A percentile compares a stretch with the other conserved stretches of the same genome.
phyloP scores from a whole-genome alignment of 306 rosid genomes.

The Prunus mira region DNA sequence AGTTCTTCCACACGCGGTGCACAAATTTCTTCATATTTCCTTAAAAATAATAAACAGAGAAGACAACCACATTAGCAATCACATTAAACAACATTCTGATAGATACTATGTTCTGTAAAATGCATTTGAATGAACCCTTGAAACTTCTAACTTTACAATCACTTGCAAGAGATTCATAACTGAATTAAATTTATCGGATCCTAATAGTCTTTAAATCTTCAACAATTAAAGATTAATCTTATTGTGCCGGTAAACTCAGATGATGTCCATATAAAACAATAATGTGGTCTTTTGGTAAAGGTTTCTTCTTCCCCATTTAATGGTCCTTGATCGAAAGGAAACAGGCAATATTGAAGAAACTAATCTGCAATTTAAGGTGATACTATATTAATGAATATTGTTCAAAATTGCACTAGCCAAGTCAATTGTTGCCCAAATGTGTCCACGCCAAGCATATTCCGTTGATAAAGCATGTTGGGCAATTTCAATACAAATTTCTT shows the following conservation, averaged over 20 bases:
- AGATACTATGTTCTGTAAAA: not conserved
- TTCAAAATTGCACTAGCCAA: not conserved
- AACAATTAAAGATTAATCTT: not conserved
- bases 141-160: not conserved
- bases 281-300: not conserved
- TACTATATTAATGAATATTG: not conserved
- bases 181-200: not conserved
- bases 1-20: constrained; percentile 60
- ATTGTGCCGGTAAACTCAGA: not conserved
- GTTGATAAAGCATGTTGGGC: not conserved
- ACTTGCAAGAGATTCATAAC: not conserved
- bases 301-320: not conserved
- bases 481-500: not conserved
- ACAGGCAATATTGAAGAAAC: not conserved
- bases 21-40: constrained; percentile 68
- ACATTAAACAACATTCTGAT: not conserved
- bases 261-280: not conserved
- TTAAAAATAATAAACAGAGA: constrained; percentile 15
- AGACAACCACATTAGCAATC: constrained; percentile 11
- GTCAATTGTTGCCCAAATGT: not conserved
- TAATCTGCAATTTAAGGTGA: not conserved
- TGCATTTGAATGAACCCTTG: not conserved
- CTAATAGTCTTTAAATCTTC: not conserved
- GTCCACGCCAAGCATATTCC: not conserved
- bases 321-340: too few relatives aligned